Evolutionary conservation across 805 yeast genomes (phyloP).

Genomic region (Pichia ethanolica): DNA sequence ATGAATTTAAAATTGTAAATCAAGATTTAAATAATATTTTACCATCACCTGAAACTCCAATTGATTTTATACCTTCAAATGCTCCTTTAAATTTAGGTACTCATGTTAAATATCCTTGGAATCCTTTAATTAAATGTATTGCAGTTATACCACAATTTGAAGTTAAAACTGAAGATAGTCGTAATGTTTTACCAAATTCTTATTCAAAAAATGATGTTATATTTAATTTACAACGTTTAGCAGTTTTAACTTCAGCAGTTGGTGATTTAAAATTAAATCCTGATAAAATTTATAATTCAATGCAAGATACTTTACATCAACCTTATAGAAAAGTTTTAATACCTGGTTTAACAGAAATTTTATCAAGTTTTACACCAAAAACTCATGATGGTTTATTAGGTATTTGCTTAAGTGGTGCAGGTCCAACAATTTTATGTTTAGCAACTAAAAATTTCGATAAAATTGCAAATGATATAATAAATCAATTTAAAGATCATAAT

Average conservation of each 20-base stretch:
- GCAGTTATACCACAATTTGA: constrained; percentile 93
- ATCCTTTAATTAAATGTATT: constrained; percentile 72
- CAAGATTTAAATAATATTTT: constrained; percentile 81
- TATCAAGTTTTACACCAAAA: constrained; percentile 72
- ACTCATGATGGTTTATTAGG: constrained; percentile 84
- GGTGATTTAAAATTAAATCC: constrained; percentile 74
- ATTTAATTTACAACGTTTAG: constrained; percentile 88
- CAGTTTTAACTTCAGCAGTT: constrained; percentile 86
- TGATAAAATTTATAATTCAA: constrained; percentile 79
- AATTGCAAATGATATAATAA: constrained; percentile 71
- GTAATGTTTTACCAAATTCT: constrained; percentile 80
- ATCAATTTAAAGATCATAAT: constrained; percentile 53
- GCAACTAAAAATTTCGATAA: constrained; percentile 84
- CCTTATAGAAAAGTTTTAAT: constrained; percentile 90
- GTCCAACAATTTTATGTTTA: constrained; percentile 91
- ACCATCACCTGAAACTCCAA: constrained; percentile 35
- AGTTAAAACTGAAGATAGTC: constrained; percentile 83
- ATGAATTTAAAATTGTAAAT: constrained; percentile 67
- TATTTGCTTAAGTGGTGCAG: constrained; percentile 94
- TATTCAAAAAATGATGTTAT: constrained; percentile 78
- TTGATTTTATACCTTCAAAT: constrained; percentile 61
- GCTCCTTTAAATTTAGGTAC: constrained; percentile 89
- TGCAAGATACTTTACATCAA: constrained; percentile 96
- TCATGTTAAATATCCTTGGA: constrained; percentile 81
- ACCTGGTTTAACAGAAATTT: constrained; percentile 83